Evolutionary conservation across 768 basidiomycete species (phyloP), one percentile per base, ranked within the genome.

Genomic region (Lyophyllum atratum): DNA sequence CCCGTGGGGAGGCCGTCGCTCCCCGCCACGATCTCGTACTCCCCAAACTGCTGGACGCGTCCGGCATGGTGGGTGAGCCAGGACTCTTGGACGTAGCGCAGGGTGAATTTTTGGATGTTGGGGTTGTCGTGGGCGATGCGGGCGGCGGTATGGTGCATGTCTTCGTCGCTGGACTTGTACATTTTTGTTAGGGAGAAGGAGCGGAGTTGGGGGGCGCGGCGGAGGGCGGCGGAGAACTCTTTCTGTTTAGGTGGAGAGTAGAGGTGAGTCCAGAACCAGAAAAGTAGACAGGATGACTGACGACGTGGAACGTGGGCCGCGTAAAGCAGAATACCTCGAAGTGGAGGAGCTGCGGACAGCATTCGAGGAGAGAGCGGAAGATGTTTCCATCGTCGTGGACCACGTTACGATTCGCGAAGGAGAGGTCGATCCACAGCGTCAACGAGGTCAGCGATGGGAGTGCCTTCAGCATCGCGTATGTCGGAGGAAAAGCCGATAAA

Each of bases 131-230:
- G 63, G 8, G 63, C 68, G 40, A 76, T 62, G 9, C 67, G 70
- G 10, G 59, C 56, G 8, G 74, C 74, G 39, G 56, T 66, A 19
- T 64, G 64, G 26, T 61, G 62, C 61, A 73, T 69, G 22, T 74
- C 72, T 40, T 75, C 74, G 39, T 76, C 75, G 28, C 62, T 69
- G 17, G 70, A 60, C 49, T 73, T 72, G 62, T 72, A 67, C 25
- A 74, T 63, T 56, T 76, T 76, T 26, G 72, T 75, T 1, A 76
- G 64, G 1, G 63, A 57, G 46, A 76, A 75, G 0, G 72, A 72
- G 44, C 67, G 64, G 22, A 75, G 63, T 9, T 63, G 65, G 1
- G 74, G 69, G 3, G 72, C 56, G 29, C 43, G 50, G 29, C 64
- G 63, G n/a, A 72, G 64, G 2, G 70, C 68, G 4, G 59, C 55